Conservation (phyloP, 169 alveolate species). For the Perkinsus olseni region DNA sequence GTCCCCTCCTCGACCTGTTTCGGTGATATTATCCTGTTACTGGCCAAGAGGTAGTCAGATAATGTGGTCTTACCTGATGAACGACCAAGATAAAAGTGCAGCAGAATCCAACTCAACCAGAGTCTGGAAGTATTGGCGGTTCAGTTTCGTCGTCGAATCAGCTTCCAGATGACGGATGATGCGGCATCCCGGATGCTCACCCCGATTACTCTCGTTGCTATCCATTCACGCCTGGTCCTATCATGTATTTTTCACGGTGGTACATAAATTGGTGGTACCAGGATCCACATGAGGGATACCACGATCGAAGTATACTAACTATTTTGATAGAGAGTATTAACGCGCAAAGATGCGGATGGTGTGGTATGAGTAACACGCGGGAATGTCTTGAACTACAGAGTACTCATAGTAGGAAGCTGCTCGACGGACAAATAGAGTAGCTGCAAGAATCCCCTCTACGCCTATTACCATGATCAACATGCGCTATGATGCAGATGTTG, state of each 20-base stretch:
- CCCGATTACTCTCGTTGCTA: too few species aligned
- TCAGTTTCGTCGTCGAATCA: not conserved
- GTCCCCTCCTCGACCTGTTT: not conserved
- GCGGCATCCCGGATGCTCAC: too few species aligned
- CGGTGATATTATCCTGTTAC: slow-evolving; percentile 22
- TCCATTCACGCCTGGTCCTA: too few species aligned
- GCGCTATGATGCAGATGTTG: slow-evolving; percentile 96
- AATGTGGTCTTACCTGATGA: slow-evolving; percentile 36
- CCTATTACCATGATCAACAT: slow-evolving; percentile 99
- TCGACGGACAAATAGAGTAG: not conserved
- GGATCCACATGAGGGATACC: too few species aligned
- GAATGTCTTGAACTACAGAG: not conserved
- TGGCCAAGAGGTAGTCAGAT: slow-evolving; percentile 25
- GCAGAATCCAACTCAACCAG: not conserved
- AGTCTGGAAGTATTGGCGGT: not conserved
- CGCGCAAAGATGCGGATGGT: too few species aligned
- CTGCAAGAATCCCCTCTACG: slow-evolving; percentile 27
- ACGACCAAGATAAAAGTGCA: not conserved
- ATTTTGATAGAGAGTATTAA: too few species aligned
- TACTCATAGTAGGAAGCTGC: not conserved
- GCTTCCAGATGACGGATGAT: too few species aligned
- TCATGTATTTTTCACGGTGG: too few species aligned
- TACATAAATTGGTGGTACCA: too few species aligned
- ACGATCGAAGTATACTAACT: too few species aligned
- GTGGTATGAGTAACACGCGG: too few species aligned